Evolutionary conservation across 148 eudicot species (phyloP), one percentile per base, ranked within the genome.

Genomic region (Spergularia bocconei): DNA sequence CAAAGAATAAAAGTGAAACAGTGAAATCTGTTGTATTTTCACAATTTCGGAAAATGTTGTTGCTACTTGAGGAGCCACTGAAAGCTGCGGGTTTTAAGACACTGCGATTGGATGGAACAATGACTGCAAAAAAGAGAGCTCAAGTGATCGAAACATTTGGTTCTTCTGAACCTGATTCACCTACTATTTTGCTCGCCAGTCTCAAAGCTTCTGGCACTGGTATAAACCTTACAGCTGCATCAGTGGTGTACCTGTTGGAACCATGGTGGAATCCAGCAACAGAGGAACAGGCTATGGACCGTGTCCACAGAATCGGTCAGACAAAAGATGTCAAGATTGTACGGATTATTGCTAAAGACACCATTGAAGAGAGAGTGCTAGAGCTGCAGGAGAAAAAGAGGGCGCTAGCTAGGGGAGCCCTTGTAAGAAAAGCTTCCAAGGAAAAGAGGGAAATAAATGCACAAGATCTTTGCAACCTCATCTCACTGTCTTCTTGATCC

Each of bases 261-360:
- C 98, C 98, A 16, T 94, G 98, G 98, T 92, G 97, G 98, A 94
- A 95, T 67, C 98, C 98, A 25, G 98, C 97, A 12, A 85, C 90
- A 11, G 98, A 95, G 82, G 96, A 92, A 69, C 98, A 95, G 73
- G 98, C 98, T 12, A 92, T 95, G 98, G 98, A 95, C 77, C 84
- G 98, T 20, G 96, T 95, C 44, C 92, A 95, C 64, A 82, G 98
- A 64, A 92, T 95, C 38, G 98, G 98, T 23, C 98, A 95, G 83
- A 89, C 82, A 70, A 82, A 86, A 54, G 93, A 92, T 13, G 97
- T 95, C 64, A 92, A 81, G 81, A 71, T 95, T 21, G 89, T 95
- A 69, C 85, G 97, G 84, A 80, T 95, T 77, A 92, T 95, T n/a
- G 92, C 98, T 51, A 82, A 82, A 36, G 85, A 90, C 68, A 95